These are phyloP conservation scores for Ehretia macrophylla DNA, from an alignment of 257 asterid species.

Conservation along the genomic window DNA sequence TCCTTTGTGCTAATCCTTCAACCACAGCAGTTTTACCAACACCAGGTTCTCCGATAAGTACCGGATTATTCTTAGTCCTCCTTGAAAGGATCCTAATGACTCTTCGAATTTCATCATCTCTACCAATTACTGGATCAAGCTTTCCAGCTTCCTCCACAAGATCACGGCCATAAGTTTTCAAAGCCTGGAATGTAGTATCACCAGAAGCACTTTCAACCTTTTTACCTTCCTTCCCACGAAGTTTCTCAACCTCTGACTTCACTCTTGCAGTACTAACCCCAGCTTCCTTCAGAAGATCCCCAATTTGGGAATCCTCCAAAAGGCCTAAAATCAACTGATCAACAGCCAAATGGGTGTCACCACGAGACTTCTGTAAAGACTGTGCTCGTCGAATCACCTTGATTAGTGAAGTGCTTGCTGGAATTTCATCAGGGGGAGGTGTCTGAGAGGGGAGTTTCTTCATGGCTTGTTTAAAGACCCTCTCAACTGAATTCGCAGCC, in stretches of 20 bases:
- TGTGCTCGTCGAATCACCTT: conserved; percentile 31
- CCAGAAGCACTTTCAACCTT: conserved; percentile 38
- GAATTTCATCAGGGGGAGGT: conserved; percentile 34
- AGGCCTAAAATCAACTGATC: conserved; percentile 34
- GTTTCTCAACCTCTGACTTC: conserved; percentile 31
- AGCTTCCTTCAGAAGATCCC: conserved; percentile 29
- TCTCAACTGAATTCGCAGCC: conserved; percentile 22
- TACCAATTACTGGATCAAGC: conserved; percentile 37
- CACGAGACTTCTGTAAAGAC: conserved; percentile 23
- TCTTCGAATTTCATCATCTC: conserved; percentile 33
- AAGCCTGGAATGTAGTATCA: conserved; percentile 31
- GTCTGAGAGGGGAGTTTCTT: conserved; percentile 36
- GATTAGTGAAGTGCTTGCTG: conserved; percentile 28
- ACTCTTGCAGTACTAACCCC: conserved; percentile 20
- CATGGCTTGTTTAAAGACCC: conserved; percentile 34
- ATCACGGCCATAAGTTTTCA: conserved; percentile 36
- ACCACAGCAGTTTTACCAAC: conserved; percentile 38
- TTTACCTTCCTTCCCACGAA: conserved; percentile 28
- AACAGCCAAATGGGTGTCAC: conserved; percentile 29
- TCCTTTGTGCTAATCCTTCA: conserved; percentile 34
- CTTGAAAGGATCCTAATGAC: conserved; percentile 26
- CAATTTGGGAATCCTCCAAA: conserved; percentile 35
- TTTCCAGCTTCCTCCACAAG: conserved; percentile 36
- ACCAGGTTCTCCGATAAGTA: conserved; percentile 32
- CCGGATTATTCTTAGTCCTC: conserved; percentile 36